Evolutionary conservation across 768 basidiomycete genomes (phyloP), one percentile per base, ranked within the genome.

Genomic region (Lactarius vividus): DNA sequence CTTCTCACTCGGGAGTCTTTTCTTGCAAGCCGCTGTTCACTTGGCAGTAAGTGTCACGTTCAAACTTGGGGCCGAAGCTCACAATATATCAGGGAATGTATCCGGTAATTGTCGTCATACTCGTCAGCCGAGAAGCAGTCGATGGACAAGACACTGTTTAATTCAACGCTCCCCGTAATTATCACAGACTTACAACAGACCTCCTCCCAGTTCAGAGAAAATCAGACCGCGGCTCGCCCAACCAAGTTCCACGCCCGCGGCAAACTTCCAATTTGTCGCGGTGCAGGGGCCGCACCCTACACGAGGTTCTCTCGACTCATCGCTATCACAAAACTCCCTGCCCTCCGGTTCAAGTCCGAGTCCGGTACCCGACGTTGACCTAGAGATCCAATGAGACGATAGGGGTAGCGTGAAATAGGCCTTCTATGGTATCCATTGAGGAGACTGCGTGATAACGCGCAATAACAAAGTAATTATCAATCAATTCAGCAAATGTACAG

Each of bases 141-240:
- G n/a, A 57, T 57, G 35, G 57, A 57, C 35, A 57, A 57, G 35
- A 39, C 57, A 8, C 18, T 57, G 7, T 57, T 57, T 16, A 57
- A 39, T 26, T 6, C 37, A 2, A 20, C 57, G 4, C 15, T 16
- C 20, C 31, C n/a, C 33, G 2, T 20, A 3, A 3, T 23, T 5
- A 57, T 57, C 35, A 39, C 23, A 10, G n/a, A 57, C n/a, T 11
- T 23, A 33, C 56, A 57, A 20, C 16, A 55, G 2, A 10, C 53
- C 18, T 20, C 26, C 53, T 29, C 26, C 8, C 28, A 31, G 18
- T 11, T 18, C 4, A 55, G 15, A 20, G 2, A 4, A 11, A 49
- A 11, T 6, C 11, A 23, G 23, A 13, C 23, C 13, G 23, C 11
- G 23, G 23, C 11, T 49, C 23, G 13, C 46, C 46, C 13, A 15